Evolutionary conservation across 1,139 yeast genomes (phyloP), one percentile per base, ranked within the genome.

Genomic region (Kodamaea sp.): DNA sequence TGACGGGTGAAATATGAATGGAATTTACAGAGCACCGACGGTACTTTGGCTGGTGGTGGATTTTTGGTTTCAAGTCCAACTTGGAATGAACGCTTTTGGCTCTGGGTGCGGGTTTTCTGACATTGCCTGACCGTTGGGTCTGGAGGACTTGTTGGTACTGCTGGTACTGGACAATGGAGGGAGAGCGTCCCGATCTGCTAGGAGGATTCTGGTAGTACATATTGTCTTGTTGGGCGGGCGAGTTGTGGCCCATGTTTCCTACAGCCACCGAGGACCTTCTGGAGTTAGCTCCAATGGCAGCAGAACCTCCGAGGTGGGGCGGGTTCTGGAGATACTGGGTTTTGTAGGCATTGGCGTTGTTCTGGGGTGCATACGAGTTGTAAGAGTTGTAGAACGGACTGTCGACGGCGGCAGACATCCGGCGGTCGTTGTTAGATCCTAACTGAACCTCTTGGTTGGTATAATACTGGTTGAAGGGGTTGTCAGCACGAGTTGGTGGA

Each of bases 11-110:
- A 24, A 88, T 77, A 44, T 81, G 87, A 28, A 83, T 78, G 5
- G 89, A 81, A 38, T 83, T 83, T 27, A 86, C 78, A 1, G 90
- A 77, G 7, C 95, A 89, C 31, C 97, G 73, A 43, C 97, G 73
- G 53, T 78, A 84, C 57, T 82, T 83, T 1, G 96, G 95, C 38
- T 75, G 80, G 14, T 66, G 62, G 47, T 86, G 81, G 11, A 73
- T 47, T 20, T 70, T 66, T 0, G 96, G 96, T 20, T 69, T 69
- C 45, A 88, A 64, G 39, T 87, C 94, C 19, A 67, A 50, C 38
- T 60, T 65, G 36, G 61, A 59, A 29, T 63, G 55, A 4, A 83
- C 57, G 38, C 62, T 61, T 18, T 40, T 37, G 8, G 66, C 66
- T 28, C 53, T 55, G 1, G 77, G 77, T 5, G 73, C 72, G 3